Percentiles rank a stretch among this genome's conserved stretches.
These are phyloP conservation scores for Ajuga reptans DNA, from an alignment of 305 asterid genomes.

Conservation along the genomic window DNA sequence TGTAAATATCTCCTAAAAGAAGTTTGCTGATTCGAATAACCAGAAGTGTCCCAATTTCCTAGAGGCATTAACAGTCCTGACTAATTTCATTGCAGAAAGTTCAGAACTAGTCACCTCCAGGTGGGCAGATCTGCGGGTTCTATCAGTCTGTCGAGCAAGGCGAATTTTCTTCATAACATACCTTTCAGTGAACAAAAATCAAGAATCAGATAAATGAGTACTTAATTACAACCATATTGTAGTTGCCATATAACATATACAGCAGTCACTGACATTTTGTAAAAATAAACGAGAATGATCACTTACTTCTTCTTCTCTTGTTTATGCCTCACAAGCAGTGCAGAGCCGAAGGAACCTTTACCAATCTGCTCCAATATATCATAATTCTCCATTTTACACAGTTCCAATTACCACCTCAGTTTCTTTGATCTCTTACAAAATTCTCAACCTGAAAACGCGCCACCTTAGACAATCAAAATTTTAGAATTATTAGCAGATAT, in stretches of 20 bases:
- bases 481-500: neutral
- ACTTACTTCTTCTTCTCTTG: constrained; percentile 88
- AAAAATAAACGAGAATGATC: neutral
- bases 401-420: constrained; percentile 22
- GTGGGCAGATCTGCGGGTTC: constrained; percentile 97
- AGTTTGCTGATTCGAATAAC: neutral
- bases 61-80: neutral
- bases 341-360: constrained; percentile 93
- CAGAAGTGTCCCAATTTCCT: neutral
- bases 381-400: constrained; percentile 63
- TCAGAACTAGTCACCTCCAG: constrained; percentile 62
- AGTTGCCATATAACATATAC: neutral
- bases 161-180: constrained; percentile 97
- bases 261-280: constrained; percentile 2
- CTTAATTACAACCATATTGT: neutral
- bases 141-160: constrained; percentile 95
- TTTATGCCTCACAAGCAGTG: constrained; percentile 86
- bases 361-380: constrained; percentile 94
- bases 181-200: constrained; percentile 33
- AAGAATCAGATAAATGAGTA: neutral
- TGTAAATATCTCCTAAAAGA: neutral
- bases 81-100: neutral
- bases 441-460: constrained; percentile 8
- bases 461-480: constrained; percentile 14
- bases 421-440: neutral